phyloP scores from a whole-genome alignment of 176 grass and related monocot genomes.

The Cenchrus fungigraminus region DNA sequence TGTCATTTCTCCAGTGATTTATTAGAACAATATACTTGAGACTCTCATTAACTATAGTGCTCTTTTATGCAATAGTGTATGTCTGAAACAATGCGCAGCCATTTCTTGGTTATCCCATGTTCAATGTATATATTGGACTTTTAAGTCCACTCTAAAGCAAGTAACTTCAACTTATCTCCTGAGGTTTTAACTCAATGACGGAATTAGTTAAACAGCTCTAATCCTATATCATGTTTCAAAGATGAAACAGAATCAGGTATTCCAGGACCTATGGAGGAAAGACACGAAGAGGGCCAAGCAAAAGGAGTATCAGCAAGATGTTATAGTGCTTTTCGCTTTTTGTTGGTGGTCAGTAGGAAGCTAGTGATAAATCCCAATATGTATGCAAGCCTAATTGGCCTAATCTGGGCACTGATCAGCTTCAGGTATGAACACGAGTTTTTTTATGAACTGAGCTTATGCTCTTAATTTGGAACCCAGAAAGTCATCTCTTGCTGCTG shows the following conservation, averaged over 20 bases:
- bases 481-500: conserved; percentile 2
- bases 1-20: conserved; percentile 7
- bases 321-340: conserved; percentile 48
- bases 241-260: conserved; percentile 51
- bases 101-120: neutral
- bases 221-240: conserved; percentile 34
- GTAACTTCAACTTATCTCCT: conserved; percentile 17
- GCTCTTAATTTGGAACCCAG: conserved; percentile 9
- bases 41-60: neutral
- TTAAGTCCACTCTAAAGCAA: neutral
- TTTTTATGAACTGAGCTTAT: conserved; percentile 16
- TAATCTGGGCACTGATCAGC: conserved; percentile 81
- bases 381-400: conserved; percentile 65
- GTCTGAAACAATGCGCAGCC: conserved; percentile 1
- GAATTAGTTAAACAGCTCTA: conserved; percentile 32
- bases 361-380: conserved; percentile 83
- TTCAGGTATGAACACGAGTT: conserved; percentile 63
- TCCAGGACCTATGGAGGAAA: conserved; percentile 46
- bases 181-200: neutral
- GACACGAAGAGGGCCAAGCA: conserved; percentile 47
- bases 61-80: conserved; percentile 18
- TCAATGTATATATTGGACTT: conserved; percentile 2
- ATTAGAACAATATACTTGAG: conserved; percentile 18
- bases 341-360: conserved; percentile 64
- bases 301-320: conserved; percentile 61